Percentiles rank a stretch among this genome's conserved stretches.
These are phyloP conservation scores for Monosporascus sp. DNA, from an alignment of 2,329 filamentous ascomycete genomes.

Conservation along the genomic window DNA sequence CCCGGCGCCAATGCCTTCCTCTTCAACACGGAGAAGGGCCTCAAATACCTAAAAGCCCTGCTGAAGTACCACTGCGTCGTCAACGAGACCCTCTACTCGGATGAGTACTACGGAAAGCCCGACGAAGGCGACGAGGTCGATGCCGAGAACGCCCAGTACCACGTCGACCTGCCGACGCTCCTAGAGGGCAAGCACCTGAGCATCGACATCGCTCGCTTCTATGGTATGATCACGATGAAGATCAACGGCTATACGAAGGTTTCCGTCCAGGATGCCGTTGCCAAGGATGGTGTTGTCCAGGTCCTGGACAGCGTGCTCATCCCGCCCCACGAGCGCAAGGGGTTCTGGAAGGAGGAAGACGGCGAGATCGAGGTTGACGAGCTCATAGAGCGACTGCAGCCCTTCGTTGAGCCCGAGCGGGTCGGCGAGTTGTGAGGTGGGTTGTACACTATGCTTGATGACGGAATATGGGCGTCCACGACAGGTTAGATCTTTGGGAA, in stretches of 20 bases:
- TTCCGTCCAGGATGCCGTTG: constrained; percentile 62
- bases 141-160: constrained; percentile 44
- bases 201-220: constrained; percentile 65
- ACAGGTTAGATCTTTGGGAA: too few relatives aligned
- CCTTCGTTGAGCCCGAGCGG: constrained; percentile 32
- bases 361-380: constrained; percentile 40
- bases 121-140: constrained; percentile 24
- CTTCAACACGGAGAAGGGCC: constrained; percentile 68
- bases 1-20: constrained; percentile 73
- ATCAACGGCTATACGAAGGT: constrained; percentile 71
- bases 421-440: constrained; percentile 14
- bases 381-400: constrained; percentile 18
- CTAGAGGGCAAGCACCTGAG: constrained; percentile 60
- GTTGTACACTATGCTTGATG: not conserved
- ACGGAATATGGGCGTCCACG: not conserved
- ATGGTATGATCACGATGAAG: constrained; percentile 64
- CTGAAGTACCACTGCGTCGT: constrained; percentile 30
- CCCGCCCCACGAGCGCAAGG: constrained; percentile 57
- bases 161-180: constrained; percentile 68
- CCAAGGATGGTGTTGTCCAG: constrained; percentile 77
- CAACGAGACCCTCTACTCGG: constrained; percentile 58
- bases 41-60: constrained; percentile 71
- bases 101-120: constrained; percentile 61
- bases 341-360: constrained; percentile 29
- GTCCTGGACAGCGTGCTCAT: constrained; percentile 68